phyloP scores from a whole-genome alignment of 2,329 filamentous ascomycete species.

The Dactylellina parvicollis region DNA sequence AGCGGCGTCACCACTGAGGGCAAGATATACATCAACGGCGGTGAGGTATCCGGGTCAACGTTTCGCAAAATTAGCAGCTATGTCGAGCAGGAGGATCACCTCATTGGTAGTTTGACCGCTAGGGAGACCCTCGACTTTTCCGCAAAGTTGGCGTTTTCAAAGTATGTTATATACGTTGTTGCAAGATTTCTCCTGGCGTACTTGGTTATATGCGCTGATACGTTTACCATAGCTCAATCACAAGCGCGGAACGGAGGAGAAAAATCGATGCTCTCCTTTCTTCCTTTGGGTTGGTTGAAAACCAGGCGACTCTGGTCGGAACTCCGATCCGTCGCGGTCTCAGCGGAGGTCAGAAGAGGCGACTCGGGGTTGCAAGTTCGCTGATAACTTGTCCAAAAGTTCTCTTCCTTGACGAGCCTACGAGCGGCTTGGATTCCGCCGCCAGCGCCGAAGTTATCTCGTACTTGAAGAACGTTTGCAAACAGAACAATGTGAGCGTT shows the following conservation, averaged over 20 bases:
- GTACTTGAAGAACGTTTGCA: constrained; percentile 74
- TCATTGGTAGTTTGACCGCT: constrained; percentile 83
- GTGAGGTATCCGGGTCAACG: constrained; percentile 64
- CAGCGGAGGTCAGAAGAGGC: constrained; percentile 83
- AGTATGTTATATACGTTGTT: constrained; percentile 61
- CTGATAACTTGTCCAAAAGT: constrained; percentile 83
- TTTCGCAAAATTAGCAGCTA: constrained; percentile 77
- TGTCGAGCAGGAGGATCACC: constrained; percentile 87
- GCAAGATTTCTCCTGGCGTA: no score
- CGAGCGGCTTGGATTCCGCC: constrained; percentile 81
- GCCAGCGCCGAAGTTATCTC: constrained; percentile 79
- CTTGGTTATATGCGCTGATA: constrained; percentile 26
- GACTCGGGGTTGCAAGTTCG: constrained; percentile 81
- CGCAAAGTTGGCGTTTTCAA: constrained; percentile 72
- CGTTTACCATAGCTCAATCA: constrained; percentile 27
- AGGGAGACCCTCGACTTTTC: constrained; percentile 82
- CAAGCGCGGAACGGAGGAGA: constrained; percentile 58
- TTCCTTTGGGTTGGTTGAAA: constrained; percentile 77
- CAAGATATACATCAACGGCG: constrained; percentile 72
- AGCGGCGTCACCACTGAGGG: constrained; percentile 67
- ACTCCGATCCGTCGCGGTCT: constrained; percentile 85
- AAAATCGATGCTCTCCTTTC: constrained; percentile 61
- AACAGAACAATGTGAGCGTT: constrained; percentile 70
- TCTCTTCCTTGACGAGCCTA: constrained; percentile 84
- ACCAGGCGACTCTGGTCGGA: constrained; percentile 77